Evolutionary conservation across 2,329 filamentous ascomycete species (phyloP).

Genomic region (Colletotrichum sp.): DNA sequence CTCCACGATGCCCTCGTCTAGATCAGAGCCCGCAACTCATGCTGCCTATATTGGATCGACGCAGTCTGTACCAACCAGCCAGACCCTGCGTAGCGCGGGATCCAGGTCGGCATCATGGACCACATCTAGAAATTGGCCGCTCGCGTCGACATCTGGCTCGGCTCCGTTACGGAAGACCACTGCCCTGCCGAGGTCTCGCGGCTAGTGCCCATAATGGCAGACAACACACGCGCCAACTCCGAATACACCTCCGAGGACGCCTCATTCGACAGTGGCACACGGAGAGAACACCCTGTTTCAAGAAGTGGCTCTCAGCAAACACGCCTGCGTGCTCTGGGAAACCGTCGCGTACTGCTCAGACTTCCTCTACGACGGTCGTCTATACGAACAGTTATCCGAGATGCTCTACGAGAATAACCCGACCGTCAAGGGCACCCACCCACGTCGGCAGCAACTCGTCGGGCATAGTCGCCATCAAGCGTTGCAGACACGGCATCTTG

Average conservation of each 20-base stretch:
- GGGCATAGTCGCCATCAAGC: conserved; percentile 11
- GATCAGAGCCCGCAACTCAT: not conserved
- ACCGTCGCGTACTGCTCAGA: conserved; percentile 6
- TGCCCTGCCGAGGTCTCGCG: not conserved
- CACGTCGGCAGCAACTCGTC: not conserved
- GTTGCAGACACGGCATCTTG: not conserved
- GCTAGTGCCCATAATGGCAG: not conserved
- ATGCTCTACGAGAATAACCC: conserved; percentile 5
- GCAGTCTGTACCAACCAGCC: conserved; percentile 21
- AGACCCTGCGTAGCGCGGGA: conserved; percentile 5
- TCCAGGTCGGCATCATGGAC: conserved; percentile 21
- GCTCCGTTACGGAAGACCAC: not conserved
- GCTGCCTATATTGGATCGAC: conserved; percentile 17
- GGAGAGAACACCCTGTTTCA: not conserved
- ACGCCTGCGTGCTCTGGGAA: conserved; percentile 14
- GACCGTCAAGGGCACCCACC: not conserved
- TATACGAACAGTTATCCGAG: conserved; percentile 4
- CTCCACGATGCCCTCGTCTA: not conserved
- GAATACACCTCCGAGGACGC: not conserved
- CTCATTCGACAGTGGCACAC: not conserved
- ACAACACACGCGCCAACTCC: not conserved
- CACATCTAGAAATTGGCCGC: conserved; percentile 18
- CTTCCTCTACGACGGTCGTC: conserved; percentile 5
- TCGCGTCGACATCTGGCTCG: conserved; percentile 21
- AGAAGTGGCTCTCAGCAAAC: conserved; percentile 17